A percentile compares a stretch with the other conserved stretches of the same genome.
Conservation (phyloP, 164 flowering plant genomes). For the Stephania yunnanensis region DNA sequence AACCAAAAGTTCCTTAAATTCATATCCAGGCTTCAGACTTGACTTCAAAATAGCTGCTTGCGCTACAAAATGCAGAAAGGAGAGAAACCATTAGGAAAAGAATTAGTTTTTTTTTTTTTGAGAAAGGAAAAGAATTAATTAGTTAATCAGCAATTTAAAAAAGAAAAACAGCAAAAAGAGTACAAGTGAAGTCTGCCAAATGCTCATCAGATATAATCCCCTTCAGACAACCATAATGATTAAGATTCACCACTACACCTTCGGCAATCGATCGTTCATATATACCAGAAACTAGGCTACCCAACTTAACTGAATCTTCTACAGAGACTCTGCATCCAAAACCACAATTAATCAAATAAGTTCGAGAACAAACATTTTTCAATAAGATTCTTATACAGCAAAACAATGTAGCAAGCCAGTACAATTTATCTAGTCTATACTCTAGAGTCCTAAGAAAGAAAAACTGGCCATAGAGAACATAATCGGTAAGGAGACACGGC, state of each 20-base stretch:
- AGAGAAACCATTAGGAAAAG: not conserved
- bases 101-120: not conserved
- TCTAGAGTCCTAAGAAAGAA: too few species aligned
- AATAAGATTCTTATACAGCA: too few species aligned
- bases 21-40: constrained; percentile 70
- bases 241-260: constrained; percentile 47
- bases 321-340: constrained; percentile 38
- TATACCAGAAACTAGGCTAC: constrained; percentile 73
- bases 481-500: too few species aligned
- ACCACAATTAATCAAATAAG: not conserved
- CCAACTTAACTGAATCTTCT: constrained; percentile 51
- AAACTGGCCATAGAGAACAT: too few species aligned
- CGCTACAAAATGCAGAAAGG: constrained; percentile 31
- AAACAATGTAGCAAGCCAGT: too few species aligned
- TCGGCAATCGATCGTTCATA: constrained; percentile 53
- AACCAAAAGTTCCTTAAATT: constrained; percentile 68
- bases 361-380: not conserved
- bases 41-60: constrained; percentile 60
- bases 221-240: constrained; percentile 38
- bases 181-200: constrained; percentile 85
- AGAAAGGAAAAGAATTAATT: not conserved
- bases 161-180: constrained; percentile 1
- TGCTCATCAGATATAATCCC: constrained; percentile 75
- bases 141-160: not conserved
- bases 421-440: too few species aligned